These are phyloP conservation scores for Chaetomium sp. DNA, from an alignment of 2,329 filamentous ascomycete genomes.

Conservation along the genomic window DNA sequence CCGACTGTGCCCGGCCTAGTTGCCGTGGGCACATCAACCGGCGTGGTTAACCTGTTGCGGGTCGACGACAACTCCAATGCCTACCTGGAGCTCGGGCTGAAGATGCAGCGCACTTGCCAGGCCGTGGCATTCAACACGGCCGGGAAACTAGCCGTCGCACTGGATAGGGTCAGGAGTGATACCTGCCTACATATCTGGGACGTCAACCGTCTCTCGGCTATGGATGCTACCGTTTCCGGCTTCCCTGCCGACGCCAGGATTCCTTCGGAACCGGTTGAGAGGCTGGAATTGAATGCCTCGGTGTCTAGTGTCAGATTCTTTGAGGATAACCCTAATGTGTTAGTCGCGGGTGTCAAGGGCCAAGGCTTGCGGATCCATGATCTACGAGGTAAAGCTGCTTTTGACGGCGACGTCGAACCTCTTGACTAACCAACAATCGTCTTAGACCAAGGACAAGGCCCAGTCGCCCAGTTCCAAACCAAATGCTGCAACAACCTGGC, in stretches of 20 bases:
- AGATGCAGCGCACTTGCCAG: slow-evolving; percentile 76
- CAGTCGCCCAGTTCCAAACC: slow-evolving; percentile 63
- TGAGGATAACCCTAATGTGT: slow-evolving; percentile 70
- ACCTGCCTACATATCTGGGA: slow-evolving; percentile 84
- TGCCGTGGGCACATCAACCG: slow-evolving; percentile 73
- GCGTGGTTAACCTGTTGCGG: slow-evolving; percentile 73
- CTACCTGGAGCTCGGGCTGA: slow-evolving; percentile 67
- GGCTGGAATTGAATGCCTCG: slow-evolving; percentile 68
- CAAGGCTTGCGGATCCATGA: slow-evolving; percentile 77
- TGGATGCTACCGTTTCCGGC: slow-evolving; percentile 49
- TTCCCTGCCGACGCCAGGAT: slow-evolving; percentile 53
- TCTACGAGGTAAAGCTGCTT: slow-evolving; percentile 61
- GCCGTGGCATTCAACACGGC: slow-evolving; percentile 76
- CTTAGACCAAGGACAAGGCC: slow-evolving; percentile 50
- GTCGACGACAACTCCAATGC: slow-evolving; percentile 71
- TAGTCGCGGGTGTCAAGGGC: slow-evolving; percentile 75
- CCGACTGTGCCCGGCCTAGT: slow-evolving; percentile 65
- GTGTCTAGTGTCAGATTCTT: slow-evolving; percentile 84
- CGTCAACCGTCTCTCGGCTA: slow-evolving; percentile 61
- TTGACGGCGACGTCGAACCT: neutral
- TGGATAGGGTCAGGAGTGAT: slow-evolving; percentile 81
- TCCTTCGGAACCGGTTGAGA: slow-evolving; percentile 59
- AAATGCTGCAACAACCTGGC: slow-evolving; percentile 71
- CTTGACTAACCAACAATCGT: neutral
- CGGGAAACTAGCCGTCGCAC: slow-evolving; percentile 73